Percentiles rank a stretch among this genome's conserved stretches.
These are phyloP conservation scores for Endocladia muricata DNA, from an alignment of 31 red algal genomes.

Conservation along the genomic window DNA sequence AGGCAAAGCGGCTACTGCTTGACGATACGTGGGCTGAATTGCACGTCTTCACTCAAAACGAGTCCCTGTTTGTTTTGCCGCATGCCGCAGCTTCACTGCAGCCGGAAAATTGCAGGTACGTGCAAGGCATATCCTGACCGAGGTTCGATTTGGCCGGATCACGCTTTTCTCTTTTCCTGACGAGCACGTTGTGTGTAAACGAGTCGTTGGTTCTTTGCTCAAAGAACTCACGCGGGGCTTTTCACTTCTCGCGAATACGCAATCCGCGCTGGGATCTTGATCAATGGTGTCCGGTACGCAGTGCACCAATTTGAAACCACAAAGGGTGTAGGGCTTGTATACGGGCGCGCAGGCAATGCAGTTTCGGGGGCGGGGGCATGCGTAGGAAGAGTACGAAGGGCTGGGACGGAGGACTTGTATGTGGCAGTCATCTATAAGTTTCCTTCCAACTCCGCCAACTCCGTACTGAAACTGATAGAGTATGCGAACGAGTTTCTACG, in stretches of 20 bases:
- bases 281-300: conserved; percentile 6
- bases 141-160: no score
- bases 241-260: conserved; percentile 39
- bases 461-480: conserved; percentile 23
- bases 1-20: no score
- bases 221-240: no score
- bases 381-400: conserved; percentile 4
- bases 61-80: background rate
- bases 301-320: conserved; percentile 47
- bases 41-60: background rate
- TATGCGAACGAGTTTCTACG: conserved; percentile 1
- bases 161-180: no score
- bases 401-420: background rate
- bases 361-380: conserved; percentile 45
- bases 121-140: no score
- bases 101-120: background rate
- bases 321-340: conserved; percentile 24
- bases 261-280: conserved; percentile 23
- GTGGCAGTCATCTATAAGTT: conserved; percentile 22
- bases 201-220: no score
- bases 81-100: background rate
- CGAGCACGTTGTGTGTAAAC: no score
- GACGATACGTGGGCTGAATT: conserved; percentile 16
- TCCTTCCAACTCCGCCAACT: conserved; percentile 44
- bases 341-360: conserved; percentile 37